phyloP scores from a whole-genome alignment of 2,329 filamentous ascomycete genomes.

The Diaporthe sp. region DNA sequence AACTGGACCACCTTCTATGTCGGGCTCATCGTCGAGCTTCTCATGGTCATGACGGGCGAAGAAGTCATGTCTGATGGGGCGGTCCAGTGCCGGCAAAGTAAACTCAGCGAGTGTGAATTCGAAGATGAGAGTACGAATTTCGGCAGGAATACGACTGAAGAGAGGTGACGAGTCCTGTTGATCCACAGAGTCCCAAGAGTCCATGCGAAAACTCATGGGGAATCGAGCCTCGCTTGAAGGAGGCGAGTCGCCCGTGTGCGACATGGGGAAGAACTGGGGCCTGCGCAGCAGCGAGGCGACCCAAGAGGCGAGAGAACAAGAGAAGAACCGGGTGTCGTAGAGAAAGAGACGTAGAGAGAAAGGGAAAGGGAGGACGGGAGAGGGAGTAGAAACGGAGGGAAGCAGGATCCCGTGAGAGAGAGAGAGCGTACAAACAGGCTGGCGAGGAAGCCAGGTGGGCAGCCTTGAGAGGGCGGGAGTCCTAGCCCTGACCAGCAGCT shows the following conservation, averaged over 20 bases:
- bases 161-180: constrained; percentile 13
- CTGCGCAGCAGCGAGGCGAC: background rate
- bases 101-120: constrained; percentile 13
- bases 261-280: background rate
- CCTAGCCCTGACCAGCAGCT: background rate
- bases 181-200: constrained; percentile 1
- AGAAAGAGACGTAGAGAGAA: background rate
- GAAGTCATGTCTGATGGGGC: constrained; percentile 5
- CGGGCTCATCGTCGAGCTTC: constrained; percentile 21
- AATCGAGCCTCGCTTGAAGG: background rate
- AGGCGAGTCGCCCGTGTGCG: no score
- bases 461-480: background rate
- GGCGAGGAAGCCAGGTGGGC: background rate
- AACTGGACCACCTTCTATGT: background rate
- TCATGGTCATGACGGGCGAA: constrained; percentile 23
- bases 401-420: background rate
- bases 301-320: background rate
- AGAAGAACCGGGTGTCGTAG: background rate
- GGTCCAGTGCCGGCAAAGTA: background rate
- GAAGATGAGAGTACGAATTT: constrained; percentile 27
- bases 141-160: constrained; percentile 15
- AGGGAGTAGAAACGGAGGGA: background rate
- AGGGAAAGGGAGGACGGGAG: background rate
- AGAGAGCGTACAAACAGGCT: background rate
- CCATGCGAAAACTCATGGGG: constrained; percentile 17